Base-by-base conservation (phyloP, 805 yeast genomes). In the Danielia oregonensis region DNA sequence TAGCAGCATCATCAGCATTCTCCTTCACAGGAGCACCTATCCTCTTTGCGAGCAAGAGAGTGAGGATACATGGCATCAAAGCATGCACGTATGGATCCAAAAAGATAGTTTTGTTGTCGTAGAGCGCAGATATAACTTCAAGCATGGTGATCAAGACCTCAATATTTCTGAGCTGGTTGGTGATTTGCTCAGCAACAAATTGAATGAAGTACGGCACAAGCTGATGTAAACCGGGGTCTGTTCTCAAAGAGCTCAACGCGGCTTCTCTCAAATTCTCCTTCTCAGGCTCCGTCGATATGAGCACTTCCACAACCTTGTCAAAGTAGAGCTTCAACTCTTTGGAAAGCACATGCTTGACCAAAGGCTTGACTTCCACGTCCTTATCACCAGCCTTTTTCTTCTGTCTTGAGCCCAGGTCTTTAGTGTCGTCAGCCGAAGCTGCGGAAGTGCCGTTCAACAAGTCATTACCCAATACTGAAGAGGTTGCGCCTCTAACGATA, bases 141-240 rank as follows among this genome's bases (percentile, higher is more conserved):
- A 93, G 65, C 86, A 91, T 88, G 5, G 95, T 85, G 4, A 85
- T 72, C 34, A 93, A 64, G 13, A 86, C 59, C 4, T 74, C 75
- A 29, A 85, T 67, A 52, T 83, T 82, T 48, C 84, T 77, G 48
- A 91, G 70, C 51, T 87, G 91, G 54, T 86, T 82, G 0, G 97
- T 86, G 37, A 93, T 79, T 48, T 94, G 95, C 54, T 93, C 99
- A 5, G 96, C 95, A 23, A 88, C 86, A 54, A 93, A 89, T 55
- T 93, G 97, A 32, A 93, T 89, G 50, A 93, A 86, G 57, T 93
- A 93, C 2, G 99, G 99, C 4, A 94, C 93, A 32, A 93, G 64
- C 60, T 93, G 99, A 65, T 93, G 98, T 37, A 93, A 65, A 22
- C 99, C 99, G 2, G 97, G 96, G 55, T 93, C 99, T 19, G 85